phyloP scores from a whole-genome alignment of 139 green algal species.

The Pseudopediastrum boryanum region DNA sequence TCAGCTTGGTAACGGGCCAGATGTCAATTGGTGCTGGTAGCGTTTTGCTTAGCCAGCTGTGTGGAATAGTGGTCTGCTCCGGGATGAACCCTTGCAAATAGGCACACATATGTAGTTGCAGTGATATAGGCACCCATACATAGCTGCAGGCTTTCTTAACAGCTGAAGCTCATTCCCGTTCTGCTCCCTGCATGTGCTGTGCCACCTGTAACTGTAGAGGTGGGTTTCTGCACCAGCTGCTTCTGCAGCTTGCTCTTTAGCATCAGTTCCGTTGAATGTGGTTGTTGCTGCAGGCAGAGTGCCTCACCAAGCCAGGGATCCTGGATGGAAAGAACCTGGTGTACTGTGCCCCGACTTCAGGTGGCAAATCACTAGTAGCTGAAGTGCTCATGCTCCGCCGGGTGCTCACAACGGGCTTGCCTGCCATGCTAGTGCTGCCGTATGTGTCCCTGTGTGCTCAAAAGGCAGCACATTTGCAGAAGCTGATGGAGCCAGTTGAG shows the following conservation, averaged over 20 bases:
- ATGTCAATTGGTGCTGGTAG: too few species aligned
- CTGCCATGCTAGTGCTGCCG: conserved; percentile 66
- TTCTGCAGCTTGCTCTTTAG: background rate
- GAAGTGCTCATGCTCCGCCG: conserved; percentile 74
- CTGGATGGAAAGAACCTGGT: conserved; percentile 79
- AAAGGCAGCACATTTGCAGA: conserved; percentile 56
- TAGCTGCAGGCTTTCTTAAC: background rate
- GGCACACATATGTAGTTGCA: background rate
- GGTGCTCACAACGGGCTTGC: conserved; percentile 45
- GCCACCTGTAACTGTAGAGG: background rate
- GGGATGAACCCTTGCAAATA: too few species aligned
- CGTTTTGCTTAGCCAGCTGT: too few species aligned
- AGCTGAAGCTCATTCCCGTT: background rate
- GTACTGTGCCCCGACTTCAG: conserved; percentile 84
- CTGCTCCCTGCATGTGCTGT: background rate
- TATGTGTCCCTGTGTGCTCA: conserved; percentile 75
- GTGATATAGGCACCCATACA: background rate
- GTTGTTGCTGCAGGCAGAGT: conserved; percentile 56
- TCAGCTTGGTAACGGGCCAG: too few species aligned
- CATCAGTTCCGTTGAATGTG: background rate
- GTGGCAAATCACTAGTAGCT: conserved; percentile 77
- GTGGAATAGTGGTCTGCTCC: too few species aligned
- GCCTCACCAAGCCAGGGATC: conserved; percentile 61
- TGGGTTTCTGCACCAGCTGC: background rate
- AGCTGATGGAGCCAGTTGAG: conserved; percentile 44